Evolutionary conservation across 1,139 yeast genomes (phyloP), one percentile per base, ranked within the genome.

Genomic region (Yamadazyma sp.): DNA sequence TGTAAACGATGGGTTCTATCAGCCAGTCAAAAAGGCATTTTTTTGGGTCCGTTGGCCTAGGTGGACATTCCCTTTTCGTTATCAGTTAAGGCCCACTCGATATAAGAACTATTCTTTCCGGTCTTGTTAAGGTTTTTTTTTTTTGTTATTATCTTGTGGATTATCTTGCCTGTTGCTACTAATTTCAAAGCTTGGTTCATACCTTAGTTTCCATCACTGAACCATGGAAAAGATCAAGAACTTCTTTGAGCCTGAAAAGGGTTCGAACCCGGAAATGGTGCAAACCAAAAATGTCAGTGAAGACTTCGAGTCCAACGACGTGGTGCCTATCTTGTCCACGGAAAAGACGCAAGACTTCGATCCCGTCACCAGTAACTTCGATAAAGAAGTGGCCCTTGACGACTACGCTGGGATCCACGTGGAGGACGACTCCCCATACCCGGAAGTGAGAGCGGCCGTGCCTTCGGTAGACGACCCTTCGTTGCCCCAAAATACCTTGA

Each of bases 391-490:
- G 26, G 59, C 59, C 18, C 59, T 55, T 25, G 77, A 71, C 47
- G 75, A 67, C 14, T 72, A 72, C 51, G 69, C 79, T 36, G 72
- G 68, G 43, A 52, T 66, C 30, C 49, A 50, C 12, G 72, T 68
- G 23, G 74, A 68, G 51, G 73, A 77, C 51, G 82, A 81, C 53
- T 78, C 10, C 79, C 78, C 54, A 24, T 42, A 42, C 27, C 80
- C 86, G 0, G 87, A 82, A 55, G 88, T 82, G 31, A 70, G 87
- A 53, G 85, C 86, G 5, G 73, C 86, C 4, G 86, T 82, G 29
- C 84, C 86, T 2, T 73, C 81, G 27, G 62, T 68, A 18, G 87
- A 81, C 54, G 83, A 81, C 54, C 66, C 72, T 2, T 45, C 64
- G 1, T 50, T 79, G 25, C 82, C 81, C 1, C 85, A 79, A 52